Evolutionary conservation across 805 yeast species (phyloP).

Genomic region (Candida chilensis): DNA sequence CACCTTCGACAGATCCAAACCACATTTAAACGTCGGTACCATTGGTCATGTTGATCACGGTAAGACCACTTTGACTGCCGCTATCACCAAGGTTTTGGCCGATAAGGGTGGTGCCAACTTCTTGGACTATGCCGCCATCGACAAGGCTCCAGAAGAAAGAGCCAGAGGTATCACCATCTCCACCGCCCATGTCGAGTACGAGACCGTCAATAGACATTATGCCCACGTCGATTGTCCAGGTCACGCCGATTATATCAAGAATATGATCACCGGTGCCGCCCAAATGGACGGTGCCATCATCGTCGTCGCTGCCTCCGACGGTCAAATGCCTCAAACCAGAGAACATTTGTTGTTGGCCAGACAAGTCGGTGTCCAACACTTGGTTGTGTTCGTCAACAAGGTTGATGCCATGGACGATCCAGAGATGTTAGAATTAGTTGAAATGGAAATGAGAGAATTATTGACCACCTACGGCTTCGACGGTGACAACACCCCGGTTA

Average conservation of each 20-base stretch:
- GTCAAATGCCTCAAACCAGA: constrained; percentile 99
- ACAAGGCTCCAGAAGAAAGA: constrained; percentile 98
- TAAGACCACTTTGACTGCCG: constrained; percentile 96
- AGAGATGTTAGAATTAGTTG: constrained; percentile 98
- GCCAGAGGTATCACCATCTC: constrained; percentile 99
- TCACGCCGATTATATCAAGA: constrained; percentile 97
- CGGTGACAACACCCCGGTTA: constrained; percentile 95
- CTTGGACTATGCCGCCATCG: constrained; percentile 88
- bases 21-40: constrained; percentile 95
- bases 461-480: constrained; percentile 88
- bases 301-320: constrained; percentile 98
- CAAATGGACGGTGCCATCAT: constrained; percentile 99
- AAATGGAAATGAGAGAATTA: constrained; percentile 99
- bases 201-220: constrained; percentile 89
- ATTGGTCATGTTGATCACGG: constrained; percentile 99
- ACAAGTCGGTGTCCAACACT: constrained; percentile 97
- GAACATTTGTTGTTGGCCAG: constrained; percentile 97
- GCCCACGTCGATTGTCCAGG: constrained; percentile 99
- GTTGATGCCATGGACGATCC: constrained; percentile 97
- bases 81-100: constrained; percentile 91
- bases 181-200: constrained; percentile 96
- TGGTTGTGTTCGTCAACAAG: constrained; percentile 97
- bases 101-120: constrained; percentile 86
- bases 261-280: constrained; percentile 99
- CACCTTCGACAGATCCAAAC: constrained; percentile 89